Evolutionary conservation across 2,329 filamentous ascomycete genomes (phyloP).

Genomic region (Periconia macrospinosa): DNA sequence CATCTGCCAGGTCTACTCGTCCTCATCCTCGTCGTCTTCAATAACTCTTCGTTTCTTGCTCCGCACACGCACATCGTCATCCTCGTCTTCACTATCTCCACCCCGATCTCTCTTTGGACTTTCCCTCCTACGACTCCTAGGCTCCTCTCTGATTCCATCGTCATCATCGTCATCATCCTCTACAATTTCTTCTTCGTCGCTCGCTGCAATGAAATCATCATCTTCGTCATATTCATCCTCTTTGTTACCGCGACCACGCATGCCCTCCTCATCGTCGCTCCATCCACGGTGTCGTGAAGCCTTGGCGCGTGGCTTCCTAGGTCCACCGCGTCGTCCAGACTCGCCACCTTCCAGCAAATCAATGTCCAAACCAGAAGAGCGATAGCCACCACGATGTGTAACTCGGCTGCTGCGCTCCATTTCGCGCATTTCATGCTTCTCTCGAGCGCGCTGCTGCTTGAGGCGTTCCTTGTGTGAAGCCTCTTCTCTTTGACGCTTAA

Average conservation of each 20-base stretch:
- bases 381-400: constrained; percentile 55
- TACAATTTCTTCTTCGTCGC: constrained; percentile 70
- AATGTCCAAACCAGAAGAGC: constrained; percentile 61
- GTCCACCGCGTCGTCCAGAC: constrained; percentile 33
- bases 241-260: constrained; percentile 57
- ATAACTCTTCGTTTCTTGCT: constrained; percentile 49
- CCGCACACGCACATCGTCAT: constrained; percentile 35
- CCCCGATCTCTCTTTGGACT: constrained; percentile 45
- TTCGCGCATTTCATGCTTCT: constrained; percentile 68
- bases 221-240: constrained; percentile 79
- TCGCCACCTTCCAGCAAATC: constrained; percentile 63
- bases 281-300: constrained; percentile 48
- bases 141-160: constrained; percentile 47
- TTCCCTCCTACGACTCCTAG: constrained; percentile 24
- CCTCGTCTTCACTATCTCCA: constrained; percentile 40
- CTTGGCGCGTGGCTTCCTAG: constrained; percentile 38
- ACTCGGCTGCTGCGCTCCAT: constrained; percentile 58
- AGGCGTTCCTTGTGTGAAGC: constrained; percentile 72
- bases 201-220: constrained; percentile 76
- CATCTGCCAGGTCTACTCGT: constrained; percentile 15
- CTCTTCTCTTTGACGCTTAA: constrained; percentile 74
- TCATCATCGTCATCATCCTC: constrained; percentile 61
- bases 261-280: constrained; percentile 71
- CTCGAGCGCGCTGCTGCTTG: constrained; percentile 63
- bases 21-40: constrained; percentile 54